These are phyloP conservation scores for Hemisphaericaspora subhashii DNA, from an alignment of 1,139 yeast genomes.

Conservation along the genomic window DNA sequence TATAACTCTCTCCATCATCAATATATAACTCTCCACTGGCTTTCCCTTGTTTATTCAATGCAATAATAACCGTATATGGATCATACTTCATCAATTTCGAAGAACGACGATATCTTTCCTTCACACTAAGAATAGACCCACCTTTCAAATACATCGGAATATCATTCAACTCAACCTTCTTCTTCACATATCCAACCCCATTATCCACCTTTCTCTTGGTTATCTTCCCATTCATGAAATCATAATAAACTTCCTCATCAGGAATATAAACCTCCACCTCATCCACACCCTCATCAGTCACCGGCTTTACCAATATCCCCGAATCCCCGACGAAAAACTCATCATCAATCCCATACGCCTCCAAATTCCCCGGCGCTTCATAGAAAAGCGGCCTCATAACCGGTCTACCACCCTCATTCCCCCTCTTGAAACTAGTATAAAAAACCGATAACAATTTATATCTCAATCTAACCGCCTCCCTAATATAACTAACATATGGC, in stretches of 20 bases:
- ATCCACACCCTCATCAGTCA: slow-evolving; percentile 56
- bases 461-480: slow-evolving; percentile 70
- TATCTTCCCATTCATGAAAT: slow-evolving; percentile 43
- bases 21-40: slow-evolving; percentile 63
- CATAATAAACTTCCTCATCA: slow-evolving; percentile 60
- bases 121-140: slow-evolving; percentile 69
- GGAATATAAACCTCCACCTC: slow-evolving; percentile 60
- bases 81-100: slow-evolving; percentile 73
- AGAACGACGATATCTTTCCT: slow-evolving; percentile 79
- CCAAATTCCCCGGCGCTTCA: slow-evolving; percentile 53
- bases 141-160: slow-evolving; percentile 78
- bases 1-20: slow-evolving; percentile 82
- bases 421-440: slow-evolving; percentile 71
- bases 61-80: slow-evolving; percentile 78
- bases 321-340: slow-evolving; percentile 76
- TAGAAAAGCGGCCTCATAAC: slow-evolving; percentile 76
- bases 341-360: slow-evolving; percentile 67
- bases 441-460: slow-evolving; percentile 75
- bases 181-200: slow-evolving; percentile 18
- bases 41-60: slow-evolving; percentile 47
- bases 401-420: slow-evolving; percentile 65
- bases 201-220: slow-evolving; percentile 8
- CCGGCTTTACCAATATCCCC: slow-evolving; percentile 81
- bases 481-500: slow-evolving; percentile 65
- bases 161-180: slow-evolving; percentile 52